Conservation (phyloP, 352 stramenopile species). For the Blastocystis sp. region DNA sequence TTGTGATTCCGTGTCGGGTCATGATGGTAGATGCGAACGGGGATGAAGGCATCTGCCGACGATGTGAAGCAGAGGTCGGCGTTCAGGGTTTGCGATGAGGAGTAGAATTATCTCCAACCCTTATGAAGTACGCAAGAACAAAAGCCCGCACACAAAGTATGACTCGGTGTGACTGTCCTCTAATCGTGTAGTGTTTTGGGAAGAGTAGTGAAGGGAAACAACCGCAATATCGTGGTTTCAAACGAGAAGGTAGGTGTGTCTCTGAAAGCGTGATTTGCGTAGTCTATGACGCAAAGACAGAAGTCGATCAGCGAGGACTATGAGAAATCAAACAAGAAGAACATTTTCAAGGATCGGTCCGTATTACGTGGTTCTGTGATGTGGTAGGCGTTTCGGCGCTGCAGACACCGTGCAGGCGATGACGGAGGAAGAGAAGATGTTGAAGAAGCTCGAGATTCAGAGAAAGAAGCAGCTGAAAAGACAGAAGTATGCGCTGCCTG, state of each 20-base stretch:
- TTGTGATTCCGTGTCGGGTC: not conserved
- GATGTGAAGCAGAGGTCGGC: constrained; percentile 1
- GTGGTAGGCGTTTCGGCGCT: constrained; percentile 65
- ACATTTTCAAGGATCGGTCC: constrained; percentile 73
- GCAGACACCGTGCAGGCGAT: constrained; percentile 48
- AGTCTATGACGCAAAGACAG: constrained; percentile 70
- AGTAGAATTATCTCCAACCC: constrained; percentile 66
- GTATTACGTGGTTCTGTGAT: constrained; percentile 15
- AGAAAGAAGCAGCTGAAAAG: constrained; percentile 74
- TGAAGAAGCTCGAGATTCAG: constrained; percentile 72
- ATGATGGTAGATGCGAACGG: constrained; percentile 56
- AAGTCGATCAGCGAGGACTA: constrained; percentile 44
- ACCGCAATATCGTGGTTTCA: constrained; percentile 60
- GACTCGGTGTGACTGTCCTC: not conserved
- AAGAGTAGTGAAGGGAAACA: constrained; percentile 68
- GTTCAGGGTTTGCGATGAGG: not conserved
- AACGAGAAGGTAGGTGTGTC: constrained; percentile 56
- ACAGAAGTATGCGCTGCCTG: constrained; percentile 29
- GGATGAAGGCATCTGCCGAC: constrained; percentile 25
- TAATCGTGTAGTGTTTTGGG: constrained; percentile 64
- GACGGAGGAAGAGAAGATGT: constrained; percentile 71
- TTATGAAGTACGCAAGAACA: constrained; percentile 74
- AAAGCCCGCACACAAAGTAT: constrained; percentile 50
- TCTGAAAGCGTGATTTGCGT: not conserved
- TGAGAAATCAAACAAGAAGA: constrained; percentile 71